Evolutionary conservation across 2,329 filamentous ascomycete species (phyloP), one percentile per base, ranked within the genome.

Genomic region (Fusarium floridanum): DNA sequence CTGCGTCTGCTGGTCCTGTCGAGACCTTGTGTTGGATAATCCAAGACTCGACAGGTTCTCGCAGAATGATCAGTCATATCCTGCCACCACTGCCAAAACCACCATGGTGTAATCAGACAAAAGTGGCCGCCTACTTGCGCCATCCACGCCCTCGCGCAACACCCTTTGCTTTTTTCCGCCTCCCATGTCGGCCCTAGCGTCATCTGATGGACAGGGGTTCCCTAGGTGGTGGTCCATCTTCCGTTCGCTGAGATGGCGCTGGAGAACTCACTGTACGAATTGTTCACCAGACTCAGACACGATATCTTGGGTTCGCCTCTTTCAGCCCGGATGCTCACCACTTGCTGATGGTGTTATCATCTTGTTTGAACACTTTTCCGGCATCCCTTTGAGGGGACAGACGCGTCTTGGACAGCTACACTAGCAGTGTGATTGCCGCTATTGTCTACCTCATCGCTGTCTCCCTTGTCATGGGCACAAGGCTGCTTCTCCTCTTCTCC

Each of bases 51-150:
- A 50, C 48, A 64, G 61, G 48, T 32, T 5, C 29, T 64, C 60
- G 22, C 27, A 73, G 36, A 55, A 50, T 78, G 75, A 78, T 74
- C 37, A 39, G 60, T 78, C 77, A 78, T 63, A 72, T 68, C 43
- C 45, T 70, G 36, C 61, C 65, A 71, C 63, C 57, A 67, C 65
- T 63, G 59, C 41, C 29, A 61, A 43, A 45, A 56, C 39, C 56
- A 56, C 39, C 56, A 76, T 72, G 61, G 64, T 56, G 75, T 79
- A 78, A 77, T 78, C 77, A 79, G 67, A 77, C 72, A 75, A 69
- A 65, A 67, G 68, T 62, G 55, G 65, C 67, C 66, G 61, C 64
- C 55, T 59, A 62, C 59, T 61, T 61, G 41, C 67, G 57, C 68
- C 68, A 68, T 73, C 65, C 66, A 66, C 37, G 50, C 53, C 64